Evolutionary conservation across 148 eudicot genomes (phyloP), one percentile per base, ranked within the genome.

Genomic region (Gaultheria prostrata): DNA sequence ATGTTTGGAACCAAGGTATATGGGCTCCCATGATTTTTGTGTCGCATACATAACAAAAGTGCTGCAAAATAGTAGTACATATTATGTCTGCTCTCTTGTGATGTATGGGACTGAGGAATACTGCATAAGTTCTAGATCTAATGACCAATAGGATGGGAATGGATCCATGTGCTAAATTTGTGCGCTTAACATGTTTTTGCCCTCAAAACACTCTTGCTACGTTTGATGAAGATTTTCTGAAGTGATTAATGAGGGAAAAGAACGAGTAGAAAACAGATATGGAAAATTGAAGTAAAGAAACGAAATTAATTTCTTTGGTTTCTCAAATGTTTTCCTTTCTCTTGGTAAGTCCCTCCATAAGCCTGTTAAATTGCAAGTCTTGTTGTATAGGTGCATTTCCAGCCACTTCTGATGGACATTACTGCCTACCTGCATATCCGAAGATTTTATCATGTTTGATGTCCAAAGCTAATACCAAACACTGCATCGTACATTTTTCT

Each of bases 1-100:
- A 90, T 71, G 89, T 98, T 48, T 97, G 99, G 99, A 97, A 93
- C 86, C 88, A 91, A 93, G 98, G 98, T 95, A 87, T 65, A 50
- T 21, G 2, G 35, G 9, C 48, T 33, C 43, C n/a, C 43, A 15
- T 17, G 0, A 28, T 12, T 72, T 12, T 20, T n/a, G 24, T 1
- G 18, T n/a, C 54, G 18, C 3, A 35, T n/a, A 30, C 13, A 11
- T 65, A 65, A 10, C 32, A 65, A 65, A 65, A 65, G 30, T 18
- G 50, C 32, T 18, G 54, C 61, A 49, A 26, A 48, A n/a, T n/a
- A 81, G 2, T 59, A 48, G 57, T 46, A n/a, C 6, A 18, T 65
- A 39, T 65, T 67, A 6, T 81, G 7, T 45, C n/a, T 63, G 56
- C n/a, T 61, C 33, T 79, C 56, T 61, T 45, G 1, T 45, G 26